Evolutionary conservation across 2,329 filamentous ascomycete species (phyloP).

Genomic region (Septoria petroselini): DNA sequence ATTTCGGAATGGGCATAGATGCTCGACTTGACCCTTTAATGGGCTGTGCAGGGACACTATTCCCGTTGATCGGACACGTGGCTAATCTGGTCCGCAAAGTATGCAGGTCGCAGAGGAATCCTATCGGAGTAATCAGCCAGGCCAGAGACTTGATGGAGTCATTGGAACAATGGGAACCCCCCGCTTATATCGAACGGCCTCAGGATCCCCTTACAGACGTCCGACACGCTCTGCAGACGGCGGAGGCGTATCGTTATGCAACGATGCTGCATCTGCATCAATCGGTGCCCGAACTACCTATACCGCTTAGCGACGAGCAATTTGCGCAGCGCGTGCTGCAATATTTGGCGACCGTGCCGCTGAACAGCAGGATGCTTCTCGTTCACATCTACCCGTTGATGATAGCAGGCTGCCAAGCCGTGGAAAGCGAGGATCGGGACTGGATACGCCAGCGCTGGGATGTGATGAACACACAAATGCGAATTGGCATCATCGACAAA

Average conservation of each 20-base stretch:
- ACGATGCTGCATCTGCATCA: conserved; percentile 65
- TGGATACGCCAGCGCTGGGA: conserved; percentile 65
- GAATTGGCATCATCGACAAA: conserved; percentile 65
- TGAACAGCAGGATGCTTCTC: conserved; percentile 61
- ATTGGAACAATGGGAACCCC: conserved; percentile 61
- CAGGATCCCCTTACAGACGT: conserved; percentile 63
- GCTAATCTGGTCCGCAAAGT: conserved; percentile 65
- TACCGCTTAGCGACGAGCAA: conserved; percentile 50
- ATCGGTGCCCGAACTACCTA: conserved; percentile 66
- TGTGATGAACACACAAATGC: conserved; percentile 59
- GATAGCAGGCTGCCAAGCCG: conserved; percentile 63
- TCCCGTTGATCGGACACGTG: conserved; percentile 65
- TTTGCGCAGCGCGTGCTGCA: conserved; percentile 62
- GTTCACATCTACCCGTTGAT: conserved; percentile 69
- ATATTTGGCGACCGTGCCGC: conserved; percentile 61
- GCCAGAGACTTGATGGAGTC: conserved; percentile 60
- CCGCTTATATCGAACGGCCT: conserved; percentile 56
- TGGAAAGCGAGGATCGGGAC: conserved; percentile 56
- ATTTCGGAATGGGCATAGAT: conserved; percentile 42
- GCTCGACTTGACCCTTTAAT: conserved; percentile 66
- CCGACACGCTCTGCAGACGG: conserved; percentile 63
- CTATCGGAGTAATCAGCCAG: conserved; percentile 59
- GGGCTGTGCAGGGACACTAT: conserved; percentile 65
- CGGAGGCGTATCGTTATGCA: conserved; percentile 65
- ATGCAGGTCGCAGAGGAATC: conserved; percentile 54